A percentile compares a stretch with the other conserved stretches of the same genome.
These are phyloP conservation scores for Marchantia paleacea DNA, from an alignment of 225 moss, liverwort and hornwort species.

Conservation along the genomic window DNA sequence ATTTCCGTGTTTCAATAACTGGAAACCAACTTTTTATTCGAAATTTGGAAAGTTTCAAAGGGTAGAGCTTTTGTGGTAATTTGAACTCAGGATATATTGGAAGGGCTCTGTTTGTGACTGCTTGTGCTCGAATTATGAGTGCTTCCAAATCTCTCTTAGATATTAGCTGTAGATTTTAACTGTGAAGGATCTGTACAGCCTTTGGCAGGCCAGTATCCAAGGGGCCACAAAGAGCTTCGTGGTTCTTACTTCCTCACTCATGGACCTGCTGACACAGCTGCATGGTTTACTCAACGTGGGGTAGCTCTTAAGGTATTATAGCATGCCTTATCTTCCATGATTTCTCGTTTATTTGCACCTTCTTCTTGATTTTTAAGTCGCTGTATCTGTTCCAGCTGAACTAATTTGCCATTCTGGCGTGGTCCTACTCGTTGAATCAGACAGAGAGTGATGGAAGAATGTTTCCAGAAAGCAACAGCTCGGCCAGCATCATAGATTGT, in stretches of 20 bases:
- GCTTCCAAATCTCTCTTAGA: background rate
- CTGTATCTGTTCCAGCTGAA: background rate
- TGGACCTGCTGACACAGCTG: slow-evolving; percentile 77
- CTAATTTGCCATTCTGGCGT: background rate
- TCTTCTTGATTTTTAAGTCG: background rate
- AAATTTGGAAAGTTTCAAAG: background rate
- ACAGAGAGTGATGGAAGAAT: slow-evolving; percentile 89
- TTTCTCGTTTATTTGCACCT: background rate
- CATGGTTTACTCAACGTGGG: slow-evolving; percentile 74
- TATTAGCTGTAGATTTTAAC: background rate
- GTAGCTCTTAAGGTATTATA: slow-evolving; percentile 67
- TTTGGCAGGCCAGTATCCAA: slow-evolving; percentile 92
- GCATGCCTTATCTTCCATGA: background rate
- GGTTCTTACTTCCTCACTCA: slow-evolving; percentile 80
- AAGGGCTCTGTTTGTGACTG: background rate
- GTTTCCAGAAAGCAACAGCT: slow-evolving; percentile 80
- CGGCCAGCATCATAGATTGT: slow-evolving; percentile 79
- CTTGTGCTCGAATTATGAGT: background rate
- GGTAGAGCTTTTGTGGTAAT: background rate
- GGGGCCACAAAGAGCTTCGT: slow-evolving; percentile 83
- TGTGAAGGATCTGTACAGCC: slow-evolving; percentile 47
- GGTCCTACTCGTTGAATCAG: slow-evolving; percentile 31
- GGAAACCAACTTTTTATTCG: background rate
- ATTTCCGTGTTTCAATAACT: background rate
- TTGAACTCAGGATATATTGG: background rate